Evolutionary conservation across 768 basidiomycete genomes (phyloP).

Genomic region (Cystobasidiopsis lactophilus): DNA sequence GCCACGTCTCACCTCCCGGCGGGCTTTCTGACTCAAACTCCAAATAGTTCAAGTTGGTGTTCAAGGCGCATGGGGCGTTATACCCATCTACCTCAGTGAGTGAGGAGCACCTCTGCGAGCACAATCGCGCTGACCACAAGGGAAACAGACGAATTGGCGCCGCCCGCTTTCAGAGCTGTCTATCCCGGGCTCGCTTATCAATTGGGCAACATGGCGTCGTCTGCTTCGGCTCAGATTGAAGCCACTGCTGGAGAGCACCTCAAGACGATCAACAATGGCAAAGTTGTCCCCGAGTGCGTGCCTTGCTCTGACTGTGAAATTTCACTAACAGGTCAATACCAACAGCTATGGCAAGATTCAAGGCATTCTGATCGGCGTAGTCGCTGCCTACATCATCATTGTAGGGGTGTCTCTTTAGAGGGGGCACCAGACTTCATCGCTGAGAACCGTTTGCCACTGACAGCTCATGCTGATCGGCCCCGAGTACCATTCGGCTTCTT

Average conservation of each 20-base stretch:
- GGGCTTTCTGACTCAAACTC: background rate
- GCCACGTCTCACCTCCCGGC: background rate
- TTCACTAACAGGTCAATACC: background rate
- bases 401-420: slow-evolving; percentile 28
- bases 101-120: too few species aligned
- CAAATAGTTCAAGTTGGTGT: background rate
- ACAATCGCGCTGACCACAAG: too few species aligned
- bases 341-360: too few species aligned
- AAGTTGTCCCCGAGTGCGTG: background rate
- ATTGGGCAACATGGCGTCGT: slow-evolving; percentile 51
- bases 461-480: slow-evolving; percentile 30
- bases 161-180: slow-evolving; percentile 64
- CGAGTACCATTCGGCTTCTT: slow-evolving; percentile 59
- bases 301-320: background rate
- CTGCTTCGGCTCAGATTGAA: slow-evolving; percentile 58
- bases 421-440: slow-evolving; percentile 1
- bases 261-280: slow-evolving; percentile 30
- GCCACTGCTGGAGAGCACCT: slow-evolving; percentile 42
- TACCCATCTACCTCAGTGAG: slow-evolving; percentile 57
- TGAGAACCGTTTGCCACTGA: slow-evolving; percentile 43
- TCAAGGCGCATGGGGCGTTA: slow-evolving; percentile 12
- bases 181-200: slow-evolving; percentile 74
- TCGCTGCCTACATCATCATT: slow-evolving; percentile 51
- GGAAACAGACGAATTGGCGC: slow-evolving; percentile 64
- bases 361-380: slow-evolving; percentile 65